Percentiles rank a stretch among this genome's conserved stretches.
These are phyloP conservation scores for Cucurbita maxima DNA, from an alignment of 306 rosid species.

Conservation along the genomic window DNA sequence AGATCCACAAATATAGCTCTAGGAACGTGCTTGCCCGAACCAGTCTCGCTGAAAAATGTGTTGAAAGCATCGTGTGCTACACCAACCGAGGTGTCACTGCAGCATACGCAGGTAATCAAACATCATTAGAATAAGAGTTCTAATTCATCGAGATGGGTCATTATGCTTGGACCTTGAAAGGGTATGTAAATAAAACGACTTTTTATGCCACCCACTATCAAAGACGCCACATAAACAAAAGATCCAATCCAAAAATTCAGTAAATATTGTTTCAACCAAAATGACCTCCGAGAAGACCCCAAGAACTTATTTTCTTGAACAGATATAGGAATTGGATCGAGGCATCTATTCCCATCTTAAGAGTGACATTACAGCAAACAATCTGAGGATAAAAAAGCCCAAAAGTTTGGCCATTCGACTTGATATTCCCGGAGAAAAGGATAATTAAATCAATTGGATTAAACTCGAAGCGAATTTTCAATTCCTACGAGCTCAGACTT, in stretches of 20 bases:
- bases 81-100: constrained; percentile 38
- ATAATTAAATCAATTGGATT: not conserved
- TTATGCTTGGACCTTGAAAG: not conserved
- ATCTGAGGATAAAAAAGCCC: not conserved
- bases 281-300: not conserved
- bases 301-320: not conserved
- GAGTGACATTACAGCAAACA: not conserved
- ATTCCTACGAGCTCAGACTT: not conserved
- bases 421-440: not conserved
- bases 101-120: constrained; percentile 18
- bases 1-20: constrained; percentile 65
- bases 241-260: not conserved
- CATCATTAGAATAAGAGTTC: not conserved
- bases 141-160: not conserved
- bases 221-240: not conserved
- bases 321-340: not conserved
- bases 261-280: not conserved
- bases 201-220: not conserved
- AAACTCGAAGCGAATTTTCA: not conserved
- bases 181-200: not conserved
- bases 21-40: constrained; percentile 52
- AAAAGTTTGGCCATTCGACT: not conserved
- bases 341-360: not conserved
- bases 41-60: constrained; percentile 65
- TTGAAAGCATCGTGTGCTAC: constrained; percentile 40